phyloP scores from a whole-genome alignment of 192 early-diverging fungal genomes.

The Coemansia sp. region DNA sequence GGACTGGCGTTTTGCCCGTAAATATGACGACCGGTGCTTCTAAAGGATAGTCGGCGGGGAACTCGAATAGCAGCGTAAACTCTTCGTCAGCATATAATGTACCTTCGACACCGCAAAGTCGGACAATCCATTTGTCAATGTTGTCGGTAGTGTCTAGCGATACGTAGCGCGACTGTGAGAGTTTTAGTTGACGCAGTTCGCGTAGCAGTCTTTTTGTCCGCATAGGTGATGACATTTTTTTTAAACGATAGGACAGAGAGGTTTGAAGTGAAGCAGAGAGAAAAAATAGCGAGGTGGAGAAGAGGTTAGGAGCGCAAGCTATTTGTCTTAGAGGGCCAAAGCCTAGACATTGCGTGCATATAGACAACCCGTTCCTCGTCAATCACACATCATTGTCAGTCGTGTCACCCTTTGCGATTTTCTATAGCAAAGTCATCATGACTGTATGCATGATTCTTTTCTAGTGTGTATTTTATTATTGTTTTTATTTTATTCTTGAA shows the following conservation, averaged over 20 bases:
- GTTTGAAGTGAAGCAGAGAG: not conserved
- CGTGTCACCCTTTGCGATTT: not conserved
- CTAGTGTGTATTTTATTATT: not conserved
- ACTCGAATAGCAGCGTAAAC: conserved; percentile 67
- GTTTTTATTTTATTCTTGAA: not conserved
- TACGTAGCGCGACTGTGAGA: conserved; percentile 15
- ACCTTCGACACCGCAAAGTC: conserved; percentile 63
- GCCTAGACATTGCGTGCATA: not conserved
- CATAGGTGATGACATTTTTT: conserved; percentile 21
- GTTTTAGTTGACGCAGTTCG: conserved; percentile 45
- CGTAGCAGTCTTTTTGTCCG: conserved; percentile 47
- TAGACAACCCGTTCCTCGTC: not conserved
- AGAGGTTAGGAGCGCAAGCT: not conserved
- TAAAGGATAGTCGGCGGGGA: conserved; percentile 72
- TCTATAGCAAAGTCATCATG: not conserved
- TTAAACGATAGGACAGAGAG: not conserved
- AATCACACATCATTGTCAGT: not conserved
- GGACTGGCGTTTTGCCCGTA: conserved; percentile 63
- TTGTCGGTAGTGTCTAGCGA: conserved; percentile 39
- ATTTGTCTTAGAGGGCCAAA: not conserved
- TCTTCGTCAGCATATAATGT: conserved; percentile 66
- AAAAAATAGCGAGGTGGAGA: not conserved
- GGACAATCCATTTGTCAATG: conserved; percentile 65
- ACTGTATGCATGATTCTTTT: not conserved
- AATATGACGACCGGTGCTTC: conserved; percentile 77